These are phyloP conservation scores for Pelagophyceae sp. DNA, from an alignment of 352 stramenopile genomes.

Conservation along the genomic window DNA sequence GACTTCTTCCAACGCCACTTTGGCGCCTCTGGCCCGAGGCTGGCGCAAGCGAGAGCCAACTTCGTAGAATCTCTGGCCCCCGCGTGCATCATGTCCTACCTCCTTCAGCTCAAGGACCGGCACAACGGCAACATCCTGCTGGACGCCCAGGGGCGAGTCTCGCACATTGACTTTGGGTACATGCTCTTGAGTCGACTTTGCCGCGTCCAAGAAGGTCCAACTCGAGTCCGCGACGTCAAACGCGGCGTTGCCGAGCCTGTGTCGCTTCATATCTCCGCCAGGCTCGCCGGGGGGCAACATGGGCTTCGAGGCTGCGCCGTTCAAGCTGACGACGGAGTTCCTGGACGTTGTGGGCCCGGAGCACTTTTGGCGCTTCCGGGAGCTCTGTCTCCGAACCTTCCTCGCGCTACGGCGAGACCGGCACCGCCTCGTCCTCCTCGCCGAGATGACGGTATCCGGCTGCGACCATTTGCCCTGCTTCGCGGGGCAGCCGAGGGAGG, in stretches of 20 bases:
- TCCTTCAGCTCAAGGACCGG: conserved; percentile 93
- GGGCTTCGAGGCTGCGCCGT: conserved; percentile 87
- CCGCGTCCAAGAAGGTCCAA: too few species aligned
- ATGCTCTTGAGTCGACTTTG: conserved; percentile 85
- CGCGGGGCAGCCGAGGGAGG: conserved; percentile 72
- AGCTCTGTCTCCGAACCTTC: conserved; percentile 88
- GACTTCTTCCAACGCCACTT: conserved; percentile 90
- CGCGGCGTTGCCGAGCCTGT: background rate
- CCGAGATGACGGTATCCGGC: conserved; percentile 92
- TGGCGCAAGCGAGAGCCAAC: conserved; percentile 64
- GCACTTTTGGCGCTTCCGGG: conserved; percentile 83
- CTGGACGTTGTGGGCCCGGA: conserved; percentile 85
- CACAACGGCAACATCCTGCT: conserved; percentile 96
- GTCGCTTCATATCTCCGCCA: background rate
- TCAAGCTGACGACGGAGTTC: conserved; percentile 95
- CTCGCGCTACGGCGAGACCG: conserved; percentile 85
- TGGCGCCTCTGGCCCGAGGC: conserved; percentile 44
- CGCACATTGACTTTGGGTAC: conserved; percentile 94
- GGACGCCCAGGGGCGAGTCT: conserved; percentile 85
- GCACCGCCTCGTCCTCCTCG: conserved; percentile 83
- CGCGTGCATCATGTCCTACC: conserved; percentile 87
- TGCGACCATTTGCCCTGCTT: conserved; percentile 93
- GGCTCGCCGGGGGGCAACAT: conserved; percentile 78
- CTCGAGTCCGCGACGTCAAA: too few species aligned
- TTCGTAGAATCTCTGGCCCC: conserved; percentile 70